Base-by-base conservation (phyloP, 495 filamentous ascomycete species). In the Aspergillus saccharolyticus region DNA sequence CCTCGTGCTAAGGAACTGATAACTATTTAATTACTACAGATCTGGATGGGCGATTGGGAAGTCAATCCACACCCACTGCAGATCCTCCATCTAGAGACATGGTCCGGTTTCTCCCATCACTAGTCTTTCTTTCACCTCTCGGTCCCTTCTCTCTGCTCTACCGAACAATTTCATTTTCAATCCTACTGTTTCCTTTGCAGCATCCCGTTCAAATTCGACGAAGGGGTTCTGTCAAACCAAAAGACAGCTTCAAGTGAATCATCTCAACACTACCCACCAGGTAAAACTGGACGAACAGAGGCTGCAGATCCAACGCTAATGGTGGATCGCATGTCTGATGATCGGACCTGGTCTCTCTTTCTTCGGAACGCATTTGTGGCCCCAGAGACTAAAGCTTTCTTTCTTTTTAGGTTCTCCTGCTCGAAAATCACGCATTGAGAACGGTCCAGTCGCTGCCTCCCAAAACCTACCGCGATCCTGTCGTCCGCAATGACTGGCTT, bases 301-400 rank as follows among this genome's bases (percentile, higher is more conserved):
- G 43, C 44, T 43, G 48, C 48, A 49, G 56, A 56, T 63, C n/a
- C 56, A 53, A 58, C 60, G 53, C 50, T 59, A 63, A 56, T 63
- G 60, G 56, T 63, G 58, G 60, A 63, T 59, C 60, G 54, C 21
- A 18, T 49, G 46, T 21, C 45, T 49, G 46, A 28, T 49, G 46
- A 49, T 49, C 46, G 25, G 19, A 42, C 22, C 22, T 58, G 52
- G 56, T 54, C n/a, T 14, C 6, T 8, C 22, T 33, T 20, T 47
- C 53, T 48, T 39, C 33, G 33, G 33, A 47, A 39, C 43, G 22
- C 42, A 20, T 16, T 45, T 49, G 18, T 28, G 33, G 8, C 5
- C 25, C 30, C 25, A 28, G 9, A 28, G 25, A 28, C 17, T 42
- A 48, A 49, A 39, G 44, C 44, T 56, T 56, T 48, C 10, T 47